Conservation (phyloP, 1,284 basidiomycete species). For the Xerocomus amazonicus region DNA sequence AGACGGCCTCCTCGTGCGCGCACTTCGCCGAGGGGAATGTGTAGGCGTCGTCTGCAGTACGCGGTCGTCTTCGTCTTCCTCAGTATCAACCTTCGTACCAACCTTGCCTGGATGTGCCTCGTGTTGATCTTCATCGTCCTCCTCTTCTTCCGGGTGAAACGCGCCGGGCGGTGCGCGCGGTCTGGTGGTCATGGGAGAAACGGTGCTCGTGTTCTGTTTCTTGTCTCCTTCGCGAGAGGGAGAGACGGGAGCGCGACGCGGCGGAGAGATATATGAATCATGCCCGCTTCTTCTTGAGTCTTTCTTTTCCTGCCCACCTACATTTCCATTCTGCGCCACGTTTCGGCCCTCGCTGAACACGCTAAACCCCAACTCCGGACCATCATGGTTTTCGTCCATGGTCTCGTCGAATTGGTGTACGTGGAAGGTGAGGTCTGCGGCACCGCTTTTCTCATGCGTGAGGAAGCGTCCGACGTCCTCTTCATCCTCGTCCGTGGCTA, state of each 20-base stretch:
- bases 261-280: constrained; percentile 2
- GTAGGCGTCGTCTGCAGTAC: constrained; percentile 27
- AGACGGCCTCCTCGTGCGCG: constrained; percentile 10
- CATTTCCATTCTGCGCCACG: constrained; percentile 1
- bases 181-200: constrained; percentile 4
- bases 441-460: constrained; percentile 17
- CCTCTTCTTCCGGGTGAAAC: constrained; percentile 19
- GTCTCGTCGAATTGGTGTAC: constrained; percentile 12
- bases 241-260: constrained; percentile 9
- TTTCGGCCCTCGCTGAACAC: constrained; percentile 24
- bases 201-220: constrained; percentile 1
- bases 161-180: constrained; percentile 24
- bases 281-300: background rate
- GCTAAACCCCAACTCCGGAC: constrained; percentile 25
- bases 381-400: constrained; percentile 12
- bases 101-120: constrained; percentile 5
- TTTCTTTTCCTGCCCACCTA: background rate
- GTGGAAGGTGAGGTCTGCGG: constrained; percentile 19
- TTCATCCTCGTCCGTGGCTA: constrained; percentile 9
- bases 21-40: constrained; percentile 12
- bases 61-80: constrained; percentile 31
- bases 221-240: constrained; percentile 5
- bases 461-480: constrained; percentile 21
- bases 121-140: constrained; percentile 13
- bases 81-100: constrained; percentile 24